A percentile compares a stretch with the other conserved stretches of the same genome.
Conservation (phyloP, 1,139 yeast genomes). For the Nakaseomyces glabratus region DNA sequence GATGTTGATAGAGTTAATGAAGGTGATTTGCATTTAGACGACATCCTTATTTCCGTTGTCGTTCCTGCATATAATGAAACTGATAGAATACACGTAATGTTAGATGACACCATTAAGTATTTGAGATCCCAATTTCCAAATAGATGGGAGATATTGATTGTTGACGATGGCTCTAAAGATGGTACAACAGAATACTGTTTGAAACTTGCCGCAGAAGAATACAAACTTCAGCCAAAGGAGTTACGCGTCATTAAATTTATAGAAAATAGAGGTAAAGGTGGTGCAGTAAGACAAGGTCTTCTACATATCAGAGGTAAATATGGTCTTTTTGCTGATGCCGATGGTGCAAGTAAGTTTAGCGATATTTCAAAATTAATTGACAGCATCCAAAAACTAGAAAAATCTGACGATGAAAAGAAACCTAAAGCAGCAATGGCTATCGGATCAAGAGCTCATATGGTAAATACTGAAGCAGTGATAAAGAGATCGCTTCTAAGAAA, state of each 20-base stretch:
- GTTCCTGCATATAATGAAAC: constrained; percentile 91
- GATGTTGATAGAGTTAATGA: constrained; percentile 21
- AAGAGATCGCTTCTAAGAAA: constrained; percentile 82
- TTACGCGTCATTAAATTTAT: constrained; percentile 61
- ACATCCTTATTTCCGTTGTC: constrained; percentile 57
- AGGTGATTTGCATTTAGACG: constrained; percentile 19
- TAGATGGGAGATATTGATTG: constrained; percentile 68
- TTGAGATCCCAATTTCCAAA: constrained; percentile 33
- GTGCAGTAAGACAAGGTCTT: constrained; percentile 94
- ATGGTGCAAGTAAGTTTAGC: constrained; percentile 82
- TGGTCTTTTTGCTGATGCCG: constrained; percentile 91
- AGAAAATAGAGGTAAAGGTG: constrained; percentile 90
- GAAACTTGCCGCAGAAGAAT: constrained; percentile 45
- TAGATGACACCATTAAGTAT: constrained; percentile 62
- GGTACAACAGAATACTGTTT: constrained; percentile 70
- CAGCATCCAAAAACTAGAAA: constrained; percentile 33
- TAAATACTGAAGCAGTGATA: constrained; percentile 90
- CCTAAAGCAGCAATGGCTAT: constrained; percentile 54
- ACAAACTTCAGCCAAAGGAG: constrained; percentile 46
- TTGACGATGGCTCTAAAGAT: constrained; percentile 88
- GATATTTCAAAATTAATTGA: constrained; percentile 52
- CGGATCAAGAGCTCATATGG: constrained; percentile 97
- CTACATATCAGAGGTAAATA: constrained; percentile 64
- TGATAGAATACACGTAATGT: constrained; percentile 59
- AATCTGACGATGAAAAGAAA: constrained; percentile 15